These are phyloP conservation scores for Aureobasidium sp. DNA, from an alignment of 2,329 filamentous ascomycete genomes.

Conservation along the genomic window DNA sequence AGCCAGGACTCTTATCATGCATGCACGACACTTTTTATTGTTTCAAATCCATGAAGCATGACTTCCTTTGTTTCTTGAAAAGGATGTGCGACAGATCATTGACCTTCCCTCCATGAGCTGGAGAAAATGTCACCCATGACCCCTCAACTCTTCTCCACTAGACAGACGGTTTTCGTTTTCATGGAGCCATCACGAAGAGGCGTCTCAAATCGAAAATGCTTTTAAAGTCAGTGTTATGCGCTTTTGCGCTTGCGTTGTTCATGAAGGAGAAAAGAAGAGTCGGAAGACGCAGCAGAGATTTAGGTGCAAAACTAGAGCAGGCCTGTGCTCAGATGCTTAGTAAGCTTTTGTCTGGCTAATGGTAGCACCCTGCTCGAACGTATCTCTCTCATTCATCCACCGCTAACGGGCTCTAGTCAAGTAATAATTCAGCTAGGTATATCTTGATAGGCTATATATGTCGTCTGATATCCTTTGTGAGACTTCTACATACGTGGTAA, in stretches of 20 bases:
- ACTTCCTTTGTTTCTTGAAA: background rate
- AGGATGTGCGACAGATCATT: conserved; percentile 33
- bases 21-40: background rate
- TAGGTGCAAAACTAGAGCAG: background rate
- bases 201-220: conserved; percentile 36
- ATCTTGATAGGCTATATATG: background rate
- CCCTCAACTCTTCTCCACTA: conserved; percentile 31
- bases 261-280: conserved; percentile 23
- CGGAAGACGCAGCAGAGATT: conserved; percentile 2
- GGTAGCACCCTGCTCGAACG: background rate
- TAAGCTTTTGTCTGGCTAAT: background rate
- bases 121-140: conserved; percentile 33
- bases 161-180: conserved; percentile 35
- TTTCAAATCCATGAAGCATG: background rate
- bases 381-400: background rate
- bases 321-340: background rate
- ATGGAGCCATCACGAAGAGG: conserved; percentile 32
- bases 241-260: conserved; percentile 30
- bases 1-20: background rate
- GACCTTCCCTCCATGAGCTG: conserved; percentile 29
- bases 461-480: background rate
- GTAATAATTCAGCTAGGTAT: background rate
- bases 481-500: background rate
- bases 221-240: conserved; percentile 31
- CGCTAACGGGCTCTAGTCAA: background rate